Base-by-base conservation (phyloP, 176 grass and related monocot genomes). In the Eleusine indica region DNA sequence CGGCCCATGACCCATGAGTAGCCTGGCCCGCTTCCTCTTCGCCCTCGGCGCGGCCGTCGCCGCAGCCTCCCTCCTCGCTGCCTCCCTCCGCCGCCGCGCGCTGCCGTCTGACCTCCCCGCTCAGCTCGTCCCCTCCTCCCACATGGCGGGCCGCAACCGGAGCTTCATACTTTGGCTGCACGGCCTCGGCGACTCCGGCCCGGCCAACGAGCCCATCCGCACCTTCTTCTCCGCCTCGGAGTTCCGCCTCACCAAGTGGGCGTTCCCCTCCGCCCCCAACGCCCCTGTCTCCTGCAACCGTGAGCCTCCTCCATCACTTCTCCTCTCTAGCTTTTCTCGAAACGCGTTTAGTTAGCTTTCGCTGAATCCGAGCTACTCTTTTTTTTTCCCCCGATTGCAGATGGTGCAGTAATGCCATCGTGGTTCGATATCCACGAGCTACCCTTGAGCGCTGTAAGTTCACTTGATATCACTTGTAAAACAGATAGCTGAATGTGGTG, bases 381-480 rank as follows among this genome's bases (percentile, higher is more conserved):
- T 4, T 3, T 48, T 5, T 47, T 74, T 37, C 1, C 2, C 46
- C 32, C 42, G 16, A 2, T 37, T 83, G 80, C 85, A 95, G 91
- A 82, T 89, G 93, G 93, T 82, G 63, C 76, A 38, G 83, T 99
- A 14, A 98, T 96, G 96, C 89, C 93, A 9, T 98, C 93, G 4
- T 98, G 96, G 91, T 98, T 94, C 81, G 91, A 96, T 14, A 92
- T 98, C 75, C 89, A 94, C 80, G 96, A 95, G 84, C 89, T 94
- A 37, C 93, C 93, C 13, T 78, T 98, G 82, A 83, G 9, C 39
- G 71, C 86, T 75, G 96, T 95, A 87, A 94, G 86, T 88, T 78
- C 74, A 66, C 48, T 82, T 41, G 11, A 21, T 22, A 35, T 16
- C 71, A 15, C 30, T 25, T 69, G 2, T 74, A n/a, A 73, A 46